phyloP scores from a whole-genome alignment of 2,329 filamentous ascomycete genomes.

The Grosmannia serpens region DNA sequence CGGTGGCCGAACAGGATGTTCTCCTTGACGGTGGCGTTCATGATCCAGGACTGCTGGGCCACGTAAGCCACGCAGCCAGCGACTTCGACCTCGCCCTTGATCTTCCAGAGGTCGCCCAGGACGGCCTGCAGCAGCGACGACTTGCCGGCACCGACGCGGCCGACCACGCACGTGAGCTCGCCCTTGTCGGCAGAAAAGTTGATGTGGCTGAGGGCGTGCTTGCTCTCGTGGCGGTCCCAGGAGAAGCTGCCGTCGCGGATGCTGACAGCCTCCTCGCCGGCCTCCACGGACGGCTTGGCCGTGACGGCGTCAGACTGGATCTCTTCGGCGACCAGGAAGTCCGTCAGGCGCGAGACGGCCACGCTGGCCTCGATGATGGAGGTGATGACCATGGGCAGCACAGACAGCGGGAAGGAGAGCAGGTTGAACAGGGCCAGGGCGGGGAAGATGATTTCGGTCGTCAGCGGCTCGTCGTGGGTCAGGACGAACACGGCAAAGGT shows the following conservation, averaged over 20 bases:
- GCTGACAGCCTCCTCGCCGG: slow-evolving; percentile 78
- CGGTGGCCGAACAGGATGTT: slow-evolving; percentile 96
- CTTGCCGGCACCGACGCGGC: slow-evolving; percentile 89
- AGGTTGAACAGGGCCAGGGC: slow-evolving; percentile 91
- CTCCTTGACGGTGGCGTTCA: slow-evolving; percentile 94
- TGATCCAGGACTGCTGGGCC: slow-evolving; percentile 87
- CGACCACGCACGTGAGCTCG: slow-evolving; percentile 85
- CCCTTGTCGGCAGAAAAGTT: slow-evolving; percentile 85
- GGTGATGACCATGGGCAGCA: slow-evolving; percentile 96
- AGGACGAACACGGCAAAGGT: slow-evolving; percentile 93
- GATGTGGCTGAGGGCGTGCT: slow-evolving; percentile 66
- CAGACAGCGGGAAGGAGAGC: slow-evolving; percentile 84
- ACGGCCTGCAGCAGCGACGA: slow-evolving; percentile 84
- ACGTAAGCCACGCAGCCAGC: slow-evolving; percentile 83
- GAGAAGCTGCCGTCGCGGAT: slow-evolving; percentile 83
- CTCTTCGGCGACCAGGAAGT: slow-evolving; percentile 80
- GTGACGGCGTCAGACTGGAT: slow-evolving; percentile 75
- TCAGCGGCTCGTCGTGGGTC: slow-evolving; percentile 68
- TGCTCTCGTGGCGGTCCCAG: slow-evolving; percentile 76
- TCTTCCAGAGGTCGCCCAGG: slow-evolving; percentile 85
- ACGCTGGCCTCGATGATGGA: slow-evolving; percentile 94
- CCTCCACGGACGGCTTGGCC: slow-evolving; percentile 55
- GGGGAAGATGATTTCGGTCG: slow-evolving; percentile 92
- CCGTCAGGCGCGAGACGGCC: slow-evolving; percentile 73
- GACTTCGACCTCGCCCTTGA: slow-evolving; percentile 70